Base-by-base conservation (phyloP, 2,329 filamentous ascomycete genomes). In the Calonectria multiphialidica region DNA sequence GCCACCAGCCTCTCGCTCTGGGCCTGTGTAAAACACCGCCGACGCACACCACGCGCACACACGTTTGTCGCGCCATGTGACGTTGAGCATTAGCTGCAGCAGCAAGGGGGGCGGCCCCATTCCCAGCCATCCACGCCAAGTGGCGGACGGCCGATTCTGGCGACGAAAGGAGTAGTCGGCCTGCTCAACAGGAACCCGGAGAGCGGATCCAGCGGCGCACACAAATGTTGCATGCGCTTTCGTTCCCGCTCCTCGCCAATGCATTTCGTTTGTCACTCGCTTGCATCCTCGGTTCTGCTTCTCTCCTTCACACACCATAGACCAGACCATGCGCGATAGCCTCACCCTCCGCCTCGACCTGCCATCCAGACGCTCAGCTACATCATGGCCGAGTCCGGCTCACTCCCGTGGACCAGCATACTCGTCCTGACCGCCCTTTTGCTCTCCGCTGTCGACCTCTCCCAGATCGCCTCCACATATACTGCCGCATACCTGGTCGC, bases 391-490 rank as follows among this genome's bases (percentile, higher is more conserved):
- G 86, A 87, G 81, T 85, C 86, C 76, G 84, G 86, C 77, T 84
- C 84, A 79, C 84, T 88, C 71, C 86, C 89, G 83, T 91, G 89
- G 89, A 88, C 88, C 81, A 84, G 90, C 76, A 84, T 91, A 80
- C 85, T 92, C 72, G 85, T 89, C 76, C 83, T 91, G 81, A 89
- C 89, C 82, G 90, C 90, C 74, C 86, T 91, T 80, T 82, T 86
- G 53, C 87, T 92, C 71, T 89, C 89, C 49, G 81, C 90, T 72
- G 85, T 89, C 76, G 87, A 92, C 74, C 83, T 90, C 78, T 84
- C 82, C 71, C 89, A 91, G 80, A 85, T 88, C 73, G 80, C 86
- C 68, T 84, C 86, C 74, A 86, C 86, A 64, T 91, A 91, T 80
- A 86, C 86, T 64, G 81, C 86, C 71, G 91, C 90, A 21, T 93